Conservation (phyloP, 1,284 basidiomycete species). For the Cryptococcus sp. region DNA sequence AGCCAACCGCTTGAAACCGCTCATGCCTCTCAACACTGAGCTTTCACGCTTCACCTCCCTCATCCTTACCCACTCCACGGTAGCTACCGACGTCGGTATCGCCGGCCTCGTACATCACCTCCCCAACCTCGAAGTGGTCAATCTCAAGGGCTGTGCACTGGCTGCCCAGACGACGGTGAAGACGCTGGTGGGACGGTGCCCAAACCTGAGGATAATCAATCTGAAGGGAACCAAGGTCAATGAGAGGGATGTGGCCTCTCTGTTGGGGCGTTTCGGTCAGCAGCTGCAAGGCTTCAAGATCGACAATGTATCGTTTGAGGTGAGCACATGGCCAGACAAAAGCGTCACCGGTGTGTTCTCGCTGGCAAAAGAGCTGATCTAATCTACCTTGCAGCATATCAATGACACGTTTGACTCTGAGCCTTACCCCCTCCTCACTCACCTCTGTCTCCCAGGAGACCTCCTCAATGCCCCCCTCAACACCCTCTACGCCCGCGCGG, state of each 20-base stretch:
- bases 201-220: slow-evolving; percentile 19
- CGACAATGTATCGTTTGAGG: slow-evolving; percentile 21
- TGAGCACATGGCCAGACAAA: slow-evolving; percentile 7
- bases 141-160: slow-evolving; percentile 30
- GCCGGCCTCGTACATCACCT: slow-evolving; percentile 24
- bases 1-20: slow-evolving; percentile 16
- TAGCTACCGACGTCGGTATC: slow-evolving; percentile 25
- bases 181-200: slow-evolving; percentile 20
- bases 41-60: slow-evolving; percentile 15
- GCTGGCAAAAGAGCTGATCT: neutral
- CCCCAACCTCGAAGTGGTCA: slow-evolving; percentile 26
- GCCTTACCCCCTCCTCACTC: slow-evolving; percentile 22
- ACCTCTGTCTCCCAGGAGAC: slow-evolving; percentile 24
- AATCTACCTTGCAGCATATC: slow-evolving; percentile 1
- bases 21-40: slow-evolving; percentile 12
- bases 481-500: slow-evolving; percentile 3
- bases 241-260: slow-evolving; percentile 16
- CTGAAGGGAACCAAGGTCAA: slow-evolving; percentile 30
- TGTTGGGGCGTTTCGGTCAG: slow-evolving; percentile 24
- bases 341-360: neutral
- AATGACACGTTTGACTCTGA: slow-evolving; percentile 20
- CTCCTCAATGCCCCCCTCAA: slow-evolving; percentile 6
- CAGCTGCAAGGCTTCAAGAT: slow-evolving; percentile 30
- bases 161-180: slow-evolving; percentile 19
- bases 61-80: slow-evolving; percentile 17